Evolutionary conservation across 352 stramenopile species (phyloP).

Genomic region (Phytophthora cryptogea): DNA sequence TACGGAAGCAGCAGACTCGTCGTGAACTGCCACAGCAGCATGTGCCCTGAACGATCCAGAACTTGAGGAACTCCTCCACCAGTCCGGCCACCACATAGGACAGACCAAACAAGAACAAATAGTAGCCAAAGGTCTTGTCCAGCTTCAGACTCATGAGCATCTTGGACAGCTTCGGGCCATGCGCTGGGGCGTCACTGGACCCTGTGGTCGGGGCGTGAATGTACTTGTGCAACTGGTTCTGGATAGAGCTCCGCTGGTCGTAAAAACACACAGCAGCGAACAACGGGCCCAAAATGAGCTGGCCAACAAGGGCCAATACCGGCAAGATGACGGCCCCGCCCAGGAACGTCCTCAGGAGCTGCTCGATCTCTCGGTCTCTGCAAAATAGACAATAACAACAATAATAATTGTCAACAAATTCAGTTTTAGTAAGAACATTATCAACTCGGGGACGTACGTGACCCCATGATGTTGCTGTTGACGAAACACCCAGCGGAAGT

Average conservation of each 20-base stretch:
- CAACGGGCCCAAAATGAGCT: conserved; percentile 46
- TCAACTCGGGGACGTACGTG: conserved; percentile 35
- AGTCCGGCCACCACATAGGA: conserved; percentile 63
- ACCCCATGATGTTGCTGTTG: conserved; percentile 55
- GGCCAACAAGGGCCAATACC: conserved; percentile 43
- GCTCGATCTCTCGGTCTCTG: conserved; percentile 65
- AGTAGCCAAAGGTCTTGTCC: conserved; percentile 64
- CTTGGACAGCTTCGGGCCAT: conserved; percentile 43
- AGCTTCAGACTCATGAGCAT: conserved; percentile 54
- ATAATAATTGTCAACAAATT: conserved; percentile 1
- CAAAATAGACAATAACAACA: neutral
- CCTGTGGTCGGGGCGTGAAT: conserved; percentile 23
- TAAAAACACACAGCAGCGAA: conserved; percentile 58
- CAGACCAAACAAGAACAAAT: conserved; percentile 54
- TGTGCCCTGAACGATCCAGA: conserved; percentile 64
- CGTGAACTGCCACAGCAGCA: conserved; percentile 41
- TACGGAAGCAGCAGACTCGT: conserved; percentile 9
- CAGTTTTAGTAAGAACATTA: neutral
- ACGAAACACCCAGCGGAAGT: conserved; percentile 40
- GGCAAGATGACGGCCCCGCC: conserved; percentile 51
- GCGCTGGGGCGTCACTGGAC: conserved; percentile 7
- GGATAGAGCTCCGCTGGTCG: conserved; percentile 52
- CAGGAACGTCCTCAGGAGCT: conserved; percentile 61
- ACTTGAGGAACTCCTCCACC: conserved; percentile 71
- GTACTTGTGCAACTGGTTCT: conserved; percentile 44